Conservation (phyloP, 1,284 basidiomycete species). For the Ustilago cynodontis region DNA sequence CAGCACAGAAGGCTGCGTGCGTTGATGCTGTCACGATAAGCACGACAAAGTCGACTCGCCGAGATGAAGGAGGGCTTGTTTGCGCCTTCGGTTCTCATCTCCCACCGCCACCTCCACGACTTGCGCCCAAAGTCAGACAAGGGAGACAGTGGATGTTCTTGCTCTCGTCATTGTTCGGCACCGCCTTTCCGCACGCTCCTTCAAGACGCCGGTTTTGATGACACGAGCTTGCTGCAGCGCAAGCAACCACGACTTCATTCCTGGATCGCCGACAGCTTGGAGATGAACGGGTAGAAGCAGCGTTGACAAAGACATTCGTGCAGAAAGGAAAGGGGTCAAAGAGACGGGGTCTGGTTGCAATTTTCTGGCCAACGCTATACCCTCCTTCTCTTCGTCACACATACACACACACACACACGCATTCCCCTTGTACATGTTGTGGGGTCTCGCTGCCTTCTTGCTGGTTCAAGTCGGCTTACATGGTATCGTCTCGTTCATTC, state of each 20-base stretch:
- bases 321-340: not conserved
- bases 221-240: conserved; percentile 1
- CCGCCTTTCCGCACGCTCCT: not conserved
- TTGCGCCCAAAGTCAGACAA: not conserved
- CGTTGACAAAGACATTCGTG: not conserved
- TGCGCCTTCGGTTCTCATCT: conserved; percentile 18
- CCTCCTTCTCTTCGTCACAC: not conserved
- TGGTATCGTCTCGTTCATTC: not conserved
- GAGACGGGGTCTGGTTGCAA: conserved; percentile 1
- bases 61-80: conserved; percentile 35
- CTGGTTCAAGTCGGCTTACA: conserved; percentile 11
- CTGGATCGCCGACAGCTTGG: conserved; percentile 29
- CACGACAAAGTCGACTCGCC: conserved; percentile 3
- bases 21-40: not conserved
- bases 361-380: conserved; percentile 12
- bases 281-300: not conserved
- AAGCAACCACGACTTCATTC: not conserved
- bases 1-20: not conserved
- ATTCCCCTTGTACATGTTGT: not conserved
- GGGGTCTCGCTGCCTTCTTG: conserved; percentile 9
- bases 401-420: not conserved
- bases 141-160: not conserved
- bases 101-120: not conserved
- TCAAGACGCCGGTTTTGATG: not conserved
- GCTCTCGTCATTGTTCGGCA: not conserved